Evolutionary conservation across 2,329 filamentous ascomycete genomes (phyloP).

Genomic region (Fusarium secorum): DNA sequence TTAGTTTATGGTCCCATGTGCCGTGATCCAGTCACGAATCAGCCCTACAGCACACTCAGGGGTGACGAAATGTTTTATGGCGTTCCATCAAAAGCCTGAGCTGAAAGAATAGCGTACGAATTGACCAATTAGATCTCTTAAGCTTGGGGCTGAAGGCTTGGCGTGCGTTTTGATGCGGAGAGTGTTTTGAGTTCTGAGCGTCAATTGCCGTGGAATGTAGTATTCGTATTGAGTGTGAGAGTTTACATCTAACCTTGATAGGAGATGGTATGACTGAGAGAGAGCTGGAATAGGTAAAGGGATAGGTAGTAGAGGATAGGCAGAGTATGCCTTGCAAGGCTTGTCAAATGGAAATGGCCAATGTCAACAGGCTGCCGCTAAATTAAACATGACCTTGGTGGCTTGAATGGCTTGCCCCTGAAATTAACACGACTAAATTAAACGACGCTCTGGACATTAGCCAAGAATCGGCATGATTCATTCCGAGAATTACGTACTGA

Average conservation of each 20-base stretch:
- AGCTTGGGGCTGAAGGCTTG: background rate
- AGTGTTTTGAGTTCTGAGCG: background rate
- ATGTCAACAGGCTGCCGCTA: background rate
- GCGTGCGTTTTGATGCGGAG: background rate
- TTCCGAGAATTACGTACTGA: background rate
- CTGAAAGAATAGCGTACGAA: fast-evolving
- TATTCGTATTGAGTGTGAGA: background rate
- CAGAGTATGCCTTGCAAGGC: background rate
- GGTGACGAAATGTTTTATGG: background rate
- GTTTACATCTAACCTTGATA: background rate
- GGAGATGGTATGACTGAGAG: too few species aligned
- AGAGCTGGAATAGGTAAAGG: background rate
- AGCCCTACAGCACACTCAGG: slow-evolving; percentile 11
- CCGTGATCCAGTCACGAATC: background rate
- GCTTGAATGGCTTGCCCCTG: slow-evolving; percentile 19
- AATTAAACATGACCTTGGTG: background rate
- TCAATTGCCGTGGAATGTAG: background rate
- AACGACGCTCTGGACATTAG: background rate
- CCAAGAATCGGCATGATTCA: slow-evolving; percentile 8
- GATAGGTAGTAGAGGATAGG: too few species aligned
- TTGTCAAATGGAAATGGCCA: background rate
- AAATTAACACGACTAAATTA: background rate
- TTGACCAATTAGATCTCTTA: fast-evolving
- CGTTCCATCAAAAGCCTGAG: background rate
- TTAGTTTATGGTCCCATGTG: background rate